Conservation (phyloP, 2,329 filamentous ascomycete species). For the Fonsecaea monophora region DNA sequence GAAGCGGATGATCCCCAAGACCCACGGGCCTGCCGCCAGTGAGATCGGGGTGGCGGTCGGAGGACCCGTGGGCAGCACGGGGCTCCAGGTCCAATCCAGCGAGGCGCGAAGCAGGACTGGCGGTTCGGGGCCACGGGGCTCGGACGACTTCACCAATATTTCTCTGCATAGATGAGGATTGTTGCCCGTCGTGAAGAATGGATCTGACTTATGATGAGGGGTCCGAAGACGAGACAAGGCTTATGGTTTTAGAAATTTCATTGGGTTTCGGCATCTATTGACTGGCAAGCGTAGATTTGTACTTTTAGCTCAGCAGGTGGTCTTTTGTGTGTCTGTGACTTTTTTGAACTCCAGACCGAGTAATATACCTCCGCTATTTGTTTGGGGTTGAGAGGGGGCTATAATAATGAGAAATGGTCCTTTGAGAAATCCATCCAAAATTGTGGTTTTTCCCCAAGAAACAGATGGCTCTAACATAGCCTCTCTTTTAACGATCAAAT, state of each 20-base stretch:
- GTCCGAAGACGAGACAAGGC: not conserved
- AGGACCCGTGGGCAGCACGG: conserved; percentile 13
- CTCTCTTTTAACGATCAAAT: too few species aligned
- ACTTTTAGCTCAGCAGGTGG: too few species aligned
- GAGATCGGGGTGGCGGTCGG: conserved; percentile 20
- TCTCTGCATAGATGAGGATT: not conserved
- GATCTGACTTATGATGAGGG: not conserved
- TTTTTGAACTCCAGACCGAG: too few species aligned
- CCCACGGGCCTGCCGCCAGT: not conserved
- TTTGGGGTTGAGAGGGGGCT: too few species aligned
- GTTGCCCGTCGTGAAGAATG: too few species aligned
- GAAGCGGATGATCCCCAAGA: conserved; percentile 30
- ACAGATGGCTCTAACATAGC: too few species aligned
- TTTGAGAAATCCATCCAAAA: too few species aligned
- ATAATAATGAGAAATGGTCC: too few species aligned
- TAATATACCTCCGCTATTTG: too few species aligned
- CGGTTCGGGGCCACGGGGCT: not conserved
- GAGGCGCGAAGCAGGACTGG: conserved; percentile 10
- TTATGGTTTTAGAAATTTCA: not conserved
- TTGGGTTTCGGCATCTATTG: not conserved
- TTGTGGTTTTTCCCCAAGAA: too few species aligned
- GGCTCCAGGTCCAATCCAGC: conserved; percentile 19
- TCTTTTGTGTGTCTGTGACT: too few species aligned
- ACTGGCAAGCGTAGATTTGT: not conserved
- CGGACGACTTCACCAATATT: conserved; percentile 13